Evolutionary conservation across 192 early-diverging fungal genomes (phyloP).

Genomic region (Entomortierella lignicola): DNA sequence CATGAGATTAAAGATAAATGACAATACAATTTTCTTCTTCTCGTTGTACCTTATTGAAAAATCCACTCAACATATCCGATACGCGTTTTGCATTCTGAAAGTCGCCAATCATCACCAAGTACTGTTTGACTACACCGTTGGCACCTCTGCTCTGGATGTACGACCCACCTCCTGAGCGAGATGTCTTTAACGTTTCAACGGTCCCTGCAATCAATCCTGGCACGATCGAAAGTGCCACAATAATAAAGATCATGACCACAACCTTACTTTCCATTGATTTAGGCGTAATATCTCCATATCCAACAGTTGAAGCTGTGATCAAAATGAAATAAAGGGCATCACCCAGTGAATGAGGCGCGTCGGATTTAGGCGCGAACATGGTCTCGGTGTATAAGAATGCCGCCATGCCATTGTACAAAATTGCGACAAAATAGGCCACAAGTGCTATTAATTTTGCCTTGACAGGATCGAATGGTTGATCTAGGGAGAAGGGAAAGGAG

Average conservation of each 20-base stretch:
- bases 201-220: constrained; percentile 66
- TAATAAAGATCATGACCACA: constrained; percentile 70
- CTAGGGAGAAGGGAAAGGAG: too few species aligned
- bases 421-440: constrained; percentile 59
- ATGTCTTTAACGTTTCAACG: constrained; percentile 49
- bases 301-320: constrained; percentile 78
- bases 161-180: constrained; percentile 41
- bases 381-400: constrained; percentile 71
- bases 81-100: constrained; percentile 57
- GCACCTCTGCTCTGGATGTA: constrained; percentile 36
- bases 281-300: constrained; percentile 78
- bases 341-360: constrained; percentile 16
- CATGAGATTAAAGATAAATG: too few species aligned
- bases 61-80: constrained; percentile 58
- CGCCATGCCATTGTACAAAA: constrained; percentile 71
- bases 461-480: constrained; percentile 60
- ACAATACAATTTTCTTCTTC: too few species aligned
- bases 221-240: constrained; percentile 67
- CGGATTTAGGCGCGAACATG: constrained; percentile 49
- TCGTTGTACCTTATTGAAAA: constrained; percentile 53
- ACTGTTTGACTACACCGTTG: constrained; percentile 30
- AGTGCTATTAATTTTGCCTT: constrained; percentile 66
- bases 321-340: constrained; percentile 68
- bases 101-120: constrained; percentile 60
- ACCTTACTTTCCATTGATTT: constrained; percentile 62